These are phyloP conservation scores for Marsdenia floribunda DNA, from an alignment of 257 asterid genomes.

Conservation along the genomic window DNA sequence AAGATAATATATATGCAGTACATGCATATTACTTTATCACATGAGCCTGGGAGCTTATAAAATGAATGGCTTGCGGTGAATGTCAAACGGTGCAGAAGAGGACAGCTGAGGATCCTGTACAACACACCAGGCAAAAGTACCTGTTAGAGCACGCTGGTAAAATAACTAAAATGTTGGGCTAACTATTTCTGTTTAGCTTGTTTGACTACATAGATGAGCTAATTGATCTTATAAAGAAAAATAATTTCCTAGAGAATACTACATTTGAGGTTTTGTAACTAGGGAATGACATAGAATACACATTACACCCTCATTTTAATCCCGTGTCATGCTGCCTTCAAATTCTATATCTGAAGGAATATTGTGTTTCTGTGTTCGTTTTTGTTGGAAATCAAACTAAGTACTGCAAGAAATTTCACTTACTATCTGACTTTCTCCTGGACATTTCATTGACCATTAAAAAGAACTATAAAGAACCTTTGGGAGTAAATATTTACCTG, in stretches of 20 bases:
- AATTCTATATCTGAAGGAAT: neutral
- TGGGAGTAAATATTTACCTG: constrained; percentile 35
- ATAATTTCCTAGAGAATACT: neutral
- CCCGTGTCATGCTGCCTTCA: neutral
- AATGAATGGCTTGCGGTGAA: constrained; percentile 45
- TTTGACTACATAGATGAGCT: neutral
- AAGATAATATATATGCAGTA: neutral
- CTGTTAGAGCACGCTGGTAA: neutral
- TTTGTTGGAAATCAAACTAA: neutral
- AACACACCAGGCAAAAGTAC: constrained; percentile 21
- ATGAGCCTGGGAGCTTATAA: constrained; percentile 27
- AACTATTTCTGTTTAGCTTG: neutral
- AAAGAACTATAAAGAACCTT: neutral
- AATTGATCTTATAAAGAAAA: neutral
- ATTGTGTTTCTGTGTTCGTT: neutral
- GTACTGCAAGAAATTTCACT: neutral
- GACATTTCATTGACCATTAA: neutral
- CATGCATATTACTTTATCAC: neutral
- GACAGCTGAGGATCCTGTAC: constrained; percentile 73
- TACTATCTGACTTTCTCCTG: neutral
- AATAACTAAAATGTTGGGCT: neutral
- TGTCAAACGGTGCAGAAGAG: constrained; percentile 52
- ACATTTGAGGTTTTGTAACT: neutral
- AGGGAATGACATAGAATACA: neutral
- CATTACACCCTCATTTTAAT: neutral